Evolutionary conservation across 2,329 filamentous ascomycete genomes (phyloP).

Genomic region (Gaeumannomyces sp.): DNA sequence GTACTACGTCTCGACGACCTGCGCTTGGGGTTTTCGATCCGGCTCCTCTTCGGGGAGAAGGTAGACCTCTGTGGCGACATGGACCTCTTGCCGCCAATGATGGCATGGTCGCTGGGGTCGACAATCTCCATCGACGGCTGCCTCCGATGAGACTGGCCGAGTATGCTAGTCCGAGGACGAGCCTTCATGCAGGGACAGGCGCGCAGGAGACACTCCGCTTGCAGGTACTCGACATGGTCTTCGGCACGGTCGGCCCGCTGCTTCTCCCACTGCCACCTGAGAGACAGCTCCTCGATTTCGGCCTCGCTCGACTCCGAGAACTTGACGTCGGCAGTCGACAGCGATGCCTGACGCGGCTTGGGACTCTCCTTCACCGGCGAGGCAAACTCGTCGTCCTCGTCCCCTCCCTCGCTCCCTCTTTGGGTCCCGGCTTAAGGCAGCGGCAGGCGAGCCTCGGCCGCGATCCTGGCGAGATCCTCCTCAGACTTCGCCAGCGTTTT

Average conservation of each 20-base stretch:
- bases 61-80: constrained; percentile 22
- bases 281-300: constrained; percentile 51
- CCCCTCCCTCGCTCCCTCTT: constrained; percentile 39
- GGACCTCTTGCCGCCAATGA: constrained; percentile 31
- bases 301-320: constrained; percentile 49
- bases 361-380: constrained; percentile 47
- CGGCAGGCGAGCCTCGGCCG: constrained; percentile 64
- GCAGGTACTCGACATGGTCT: constrained; percentile 69
- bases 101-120: constrained; percentile 36
- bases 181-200: constrained; percentile 55
- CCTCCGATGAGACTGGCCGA: constrained; percentile 27
- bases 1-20: constrained; percentile 41
- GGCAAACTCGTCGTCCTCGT: constrained; percentile 44
- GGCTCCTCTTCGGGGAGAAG: constrained; percentile 28
- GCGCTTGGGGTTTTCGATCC: constrained; percentile 23
- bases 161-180: constrained; percentile 25
- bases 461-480: constrained; percentile 61
- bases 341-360: constrained; percentile 37
- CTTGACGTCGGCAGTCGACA: constrained; percentile 42
- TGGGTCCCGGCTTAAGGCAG: constrained; percentile 44
- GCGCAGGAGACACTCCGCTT: constrained; percentile 65
- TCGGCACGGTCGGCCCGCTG: constrained; percentile 62
- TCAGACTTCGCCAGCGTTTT: constrained; percentile 68
- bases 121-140: constrained; percentile 30
- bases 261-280: constrained; percentile 49